Conservation (phyloP, 495 filamentous ascomycete genomes). For the Letharia columbiana region DNA sequence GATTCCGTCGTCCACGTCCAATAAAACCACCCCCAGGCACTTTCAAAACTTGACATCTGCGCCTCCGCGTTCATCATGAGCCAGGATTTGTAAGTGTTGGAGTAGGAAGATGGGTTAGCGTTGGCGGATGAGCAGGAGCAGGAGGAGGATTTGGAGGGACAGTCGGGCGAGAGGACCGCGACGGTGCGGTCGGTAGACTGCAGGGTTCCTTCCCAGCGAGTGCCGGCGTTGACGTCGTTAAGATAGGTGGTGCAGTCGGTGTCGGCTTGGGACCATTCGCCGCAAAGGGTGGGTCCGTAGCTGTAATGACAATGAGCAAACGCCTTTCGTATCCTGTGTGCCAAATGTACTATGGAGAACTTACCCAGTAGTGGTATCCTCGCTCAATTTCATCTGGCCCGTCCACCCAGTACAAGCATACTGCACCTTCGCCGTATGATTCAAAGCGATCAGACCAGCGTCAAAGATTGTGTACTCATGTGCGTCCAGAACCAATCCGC, state of each 20-base stretch:
- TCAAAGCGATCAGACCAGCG: conserved; percentile 58
- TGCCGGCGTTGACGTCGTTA: conserved; percentile 83
- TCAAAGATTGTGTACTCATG: conserved; percentile 95
- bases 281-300: conserved; percentile 93
- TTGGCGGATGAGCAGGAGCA: conserved; percentile 76
- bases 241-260: conserved; percentile 86
- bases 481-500: conserved; percentile 68
- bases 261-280: conserved; percentile 97
- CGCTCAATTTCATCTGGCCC: conserved; percentile 59
- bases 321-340: not conserved
- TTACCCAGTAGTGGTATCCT: conserved; percentile 62
- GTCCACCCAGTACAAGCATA: conserved; percentile 86
- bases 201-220: conserved; percentile 82
- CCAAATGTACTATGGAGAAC: conserved; percentile 12
- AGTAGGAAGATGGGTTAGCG: conserved; percentile 58
- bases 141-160: conserved; percentile 51
- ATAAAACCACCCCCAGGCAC: conserved; percentile 95
- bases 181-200: conserved; percentile 48
- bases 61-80: conserved; percentile 85
- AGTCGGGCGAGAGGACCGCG: conserved; percentile 53
- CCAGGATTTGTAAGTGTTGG: conserved; percentile 71
- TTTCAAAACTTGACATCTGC: conserved; percentile 88
- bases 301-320: conserved; percentile 25
- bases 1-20: conserved; percentile 85
- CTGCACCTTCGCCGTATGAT: conserved; percentile 65